Evolutionary conservation across 129 eudicot genomes (phyloP).

Genomic region (Mikania micrantha): DNA sequence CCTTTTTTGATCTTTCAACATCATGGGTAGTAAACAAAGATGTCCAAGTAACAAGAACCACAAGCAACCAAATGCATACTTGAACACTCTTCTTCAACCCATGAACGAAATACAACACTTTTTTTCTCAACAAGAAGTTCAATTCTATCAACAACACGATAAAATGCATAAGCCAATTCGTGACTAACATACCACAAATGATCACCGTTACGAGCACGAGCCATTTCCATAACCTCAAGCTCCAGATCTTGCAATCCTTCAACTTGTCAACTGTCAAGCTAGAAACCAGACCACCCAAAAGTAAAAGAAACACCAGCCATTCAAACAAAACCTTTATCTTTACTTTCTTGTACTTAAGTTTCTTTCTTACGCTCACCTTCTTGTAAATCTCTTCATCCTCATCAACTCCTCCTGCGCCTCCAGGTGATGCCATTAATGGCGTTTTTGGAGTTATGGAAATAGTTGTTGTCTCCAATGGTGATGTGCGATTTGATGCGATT

Average conservation of each 20-base stretch:
- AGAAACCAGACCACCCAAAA: slow-evolving; percentile 51
- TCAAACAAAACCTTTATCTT: slow-evolving; percentile 51
- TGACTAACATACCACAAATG: slow-evolving; percentile 63
- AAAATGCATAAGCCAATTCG: slow-evolving; percentile 67
- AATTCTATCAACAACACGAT: slow-evolving; percentile 68
- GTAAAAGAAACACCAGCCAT: slow-evolving; percentile 49
- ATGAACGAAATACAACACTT: slow-evolving; percentile 74
- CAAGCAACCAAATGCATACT: slow-evolving; percentile 64
- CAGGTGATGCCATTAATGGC: slow-evolving; percentile 57
- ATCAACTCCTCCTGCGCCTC: slow-evolving; percentile 35
- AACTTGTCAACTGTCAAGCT: slow-evolving; percentile 50
- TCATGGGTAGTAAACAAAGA: slow-evolving; percentile 33
- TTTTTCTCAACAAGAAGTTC: slow-evolving; percentile 68
- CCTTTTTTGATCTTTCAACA: slow-evolving; percentile 28
- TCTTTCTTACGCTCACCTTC: slow-evolving; percentile 48
- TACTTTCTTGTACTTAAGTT: slow-evolving; percentile 49
- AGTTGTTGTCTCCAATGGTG: slow-evolving; percentile 30
- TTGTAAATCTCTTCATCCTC: slow-evolving; percentile 70
- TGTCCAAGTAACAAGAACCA: slow-evolving; percentile 78
- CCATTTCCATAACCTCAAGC: slow-evolving; percentile 74
- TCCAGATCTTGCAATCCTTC: slow-evolving; percentile 28
- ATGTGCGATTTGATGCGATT: slow-evolving; percentile 30
- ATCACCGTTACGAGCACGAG: slow-evolving; percentile 56
- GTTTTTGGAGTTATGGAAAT: slow-evolving; percentile 50
- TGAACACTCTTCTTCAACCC: slow-evolving; percentile 74